Base-by-base conservation (phyloP, 2,329 filamentous ascomycete species). In the Trichoderma koningiopsis region DNA sequence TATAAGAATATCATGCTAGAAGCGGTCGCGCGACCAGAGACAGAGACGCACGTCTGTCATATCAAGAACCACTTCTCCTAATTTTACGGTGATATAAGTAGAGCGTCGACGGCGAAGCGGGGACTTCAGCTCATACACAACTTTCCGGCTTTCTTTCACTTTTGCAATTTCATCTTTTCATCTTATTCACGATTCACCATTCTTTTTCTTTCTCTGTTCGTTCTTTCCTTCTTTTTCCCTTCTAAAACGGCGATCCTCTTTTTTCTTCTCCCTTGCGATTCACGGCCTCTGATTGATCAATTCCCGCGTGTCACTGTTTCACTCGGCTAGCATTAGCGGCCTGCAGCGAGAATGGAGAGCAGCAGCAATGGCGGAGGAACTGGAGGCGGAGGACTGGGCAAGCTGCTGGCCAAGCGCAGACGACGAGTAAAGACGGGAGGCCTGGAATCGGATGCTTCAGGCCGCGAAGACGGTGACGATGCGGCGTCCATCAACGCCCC, bases 371-470 rank as follows among this genome's bases (percentile, higher is more conserved):
- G 63, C 63, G 70, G 70, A 67, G 80, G 76, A 71, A 79, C 80
- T 14, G 47, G 47, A 14, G 47, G 43, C 19, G 43, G 47, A 49
- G 47, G 47, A 49, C 77, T 87, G 55, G 82, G 80, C 69, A 88
- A 86, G 77, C 81, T 89, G 35, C 77, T 89, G 43, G 80, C 81
- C 59, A 86, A 84, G 74, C 83, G 84, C 58, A 82, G 84, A 59
- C 81, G 81, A 68, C 84, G 81, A 77, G 85, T 82, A 76, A 81
- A 84, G 67, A 78, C 81, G 62, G 76, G 76, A 58, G 82, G 83
- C 16, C 72, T 78, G 77, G 73, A 83, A 78, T 66, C 72, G 13
- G 74, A 74, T 55, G 73, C 75, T 68, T 75, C 70, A 68, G 74
- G 75, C 72, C 62, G 71, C 73, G 70, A 76, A 70, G 63, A 79